Evolutionary conservation across 768 basidiomycete species (phyloP), one percentile per base, ranked within the genome.

Genomic region (Termitomyces heimii): DNA sequence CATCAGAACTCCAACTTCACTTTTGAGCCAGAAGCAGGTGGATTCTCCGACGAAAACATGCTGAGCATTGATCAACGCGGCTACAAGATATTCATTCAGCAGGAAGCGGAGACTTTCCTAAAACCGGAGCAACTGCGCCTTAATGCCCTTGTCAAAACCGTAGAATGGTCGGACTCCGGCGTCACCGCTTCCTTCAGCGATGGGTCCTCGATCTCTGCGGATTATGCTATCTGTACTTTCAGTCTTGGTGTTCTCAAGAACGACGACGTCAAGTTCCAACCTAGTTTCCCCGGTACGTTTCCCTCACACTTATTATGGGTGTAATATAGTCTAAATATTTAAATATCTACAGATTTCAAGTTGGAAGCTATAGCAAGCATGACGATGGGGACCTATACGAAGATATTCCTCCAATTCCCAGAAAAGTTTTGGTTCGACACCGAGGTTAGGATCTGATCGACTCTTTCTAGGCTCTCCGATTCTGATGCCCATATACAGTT

Each of bases 221-320:
- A 86, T 52, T 82, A 85, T 64, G 83, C 80, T 1, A 63, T 89
- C 35, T 81, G 80, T 59, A 88, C 87, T 0, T 88, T 88, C 69
- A 87, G 85, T 59, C 65, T 86, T 1, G 87, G 87, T 0, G 87
- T 89, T 9, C 71, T 89, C 54, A 86, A 89, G 69, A 73, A 85
- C 55, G 71, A 77, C 29, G 85, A 86, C 56, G 81, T 88, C 3
- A 56, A 54, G 5, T 88, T 86, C 60, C 63, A 76, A 40, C 86
- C 86, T 1, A 20, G 67, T 10, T 65, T 88, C 26, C 86, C 85
- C n/a, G 62, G 71, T 70, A 55, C 32, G 67, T 63, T 39, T 14
- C 37, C 24, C n/a, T 8, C 9, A 18, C 29, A 18, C 26, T 26
- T 9, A 37, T 35, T 18, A 4, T 32, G 3, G 13, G 12, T 32